A percentile compares a stretch with the other conserved stretches of the same genome.
These are phyloP conservation scores for Dendrobium chrysotoxum DNA, from an alignment of 106 monocot species.

Conservation along the genomic window DNA sequence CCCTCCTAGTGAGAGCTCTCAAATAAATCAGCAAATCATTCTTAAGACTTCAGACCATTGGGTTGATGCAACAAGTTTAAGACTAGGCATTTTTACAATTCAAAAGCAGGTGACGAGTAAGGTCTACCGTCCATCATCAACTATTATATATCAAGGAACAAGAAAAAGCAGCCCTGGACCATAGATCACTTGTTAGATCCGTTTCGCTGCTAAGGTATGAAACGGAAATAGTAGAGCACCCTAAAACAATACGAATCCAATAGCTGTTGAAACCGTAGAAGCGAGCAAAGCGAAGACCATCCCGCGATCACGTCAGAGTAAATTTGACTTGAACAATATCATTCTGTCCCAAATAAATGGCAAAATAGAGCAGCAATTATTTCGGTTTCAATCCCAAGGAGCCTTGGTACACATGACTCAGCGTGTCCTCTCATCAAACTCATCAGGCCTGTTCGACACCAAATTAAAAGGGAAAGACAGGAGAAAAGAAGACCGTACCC, in stretches of 20 bases:
- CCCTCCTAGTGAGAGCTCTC: neutral
- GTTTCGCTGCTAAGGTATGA: neutral
- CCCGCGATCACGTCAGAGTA: neutral
- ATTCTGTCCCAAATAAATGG: neutral
- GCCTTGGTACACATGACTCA: neutral
- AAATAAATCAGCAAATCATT: neutral
- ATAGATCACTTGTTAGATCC: neutral
- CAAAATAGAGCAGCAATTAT: neutral
- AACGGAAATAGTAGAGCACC: neutral
- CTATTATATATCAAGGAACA: neutral
- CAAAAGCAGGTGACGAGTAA: neutral
- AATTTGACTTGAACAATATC: neutral
- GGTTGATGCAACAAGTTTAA: neutral
- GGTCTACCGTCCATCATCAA: neutral
- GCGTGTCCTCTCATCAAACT: neutral
- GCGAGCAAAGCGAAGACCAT: neutral
- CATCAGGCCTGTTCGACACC: neutral
- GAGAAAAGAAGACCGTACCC: conserved; percentile 28
- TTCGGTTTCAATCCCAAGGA: neutral
- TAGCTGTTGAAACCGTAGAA: neutral
- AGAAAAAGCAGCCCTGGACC: neutral
- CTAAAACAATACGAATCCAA: neutral
- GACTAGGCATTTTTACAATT: neutral
- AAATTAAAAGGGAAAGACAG: neutral
- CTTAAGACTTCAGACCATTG: neutral